phyloP scores from a whole-genome alignment of 116 monocot species.

The Cymodocea nodosa region DNA sequence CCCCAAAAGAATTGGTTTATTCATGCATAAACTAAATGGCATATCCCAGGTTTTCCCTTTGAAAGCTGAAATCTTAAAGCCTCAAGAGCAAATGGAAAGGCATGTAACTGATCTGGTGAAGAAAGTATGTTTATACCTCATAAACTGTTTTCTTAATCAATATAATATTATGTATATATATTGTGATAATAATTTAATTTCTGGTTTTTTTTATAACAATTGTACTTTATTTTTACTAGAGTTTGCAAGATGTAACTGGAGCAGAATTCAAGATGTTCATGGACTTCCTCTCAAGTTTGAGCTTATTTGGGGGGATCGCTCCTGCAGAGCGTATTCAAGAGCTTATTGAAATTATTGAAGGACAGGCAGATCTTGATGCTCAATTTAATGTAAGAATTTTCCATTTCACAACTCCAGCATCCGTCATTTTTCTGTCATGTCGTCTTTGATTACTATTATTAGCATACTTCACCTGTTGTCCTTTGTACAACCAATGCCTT shows the following conservation, averaged over 20 bases:
- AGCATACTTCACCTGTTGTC: too few species aligned
- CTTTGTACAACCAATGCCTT: too few species aligned
- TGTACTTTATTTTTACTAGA: slow-evolving; percentile 27
- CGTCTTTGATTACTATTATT: too few species aligned
- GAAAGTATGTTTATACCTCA: slow-evolving; percentile 37
- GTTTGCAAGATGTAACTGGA: slow-evolving; percentile 92
- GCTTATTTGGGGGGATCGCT: slow-evolving; percentile 67
- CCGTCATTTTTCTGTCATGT: too few species aligned
- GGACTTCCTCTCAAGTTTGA: slow-evolving; percentile 86
- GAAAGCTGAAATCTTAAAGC: slow-evolving; percentile 86
- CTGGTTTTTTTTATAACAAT: not conserved
- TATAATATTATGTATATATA: too few species aligned
- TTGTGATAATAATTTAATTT: not conserved
- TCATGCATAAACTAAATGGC: not conserved
- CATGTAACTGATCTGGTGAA: slow-evolving; percentile 85
- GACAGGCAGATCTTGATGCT: slow-evolving; percentile 88
- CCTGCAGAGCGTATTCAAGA: slow-evolving; percentile 76
- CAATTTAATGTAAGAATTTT: slow-evolving; percentile 72
- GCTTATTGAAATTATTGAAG: slow-evolving; percentile 90
- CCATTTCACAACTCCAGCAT: not conserved
- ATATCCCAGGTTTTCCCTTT: slow-evolving; percentile 79
- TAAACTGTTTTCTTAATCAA: too few species aligned
- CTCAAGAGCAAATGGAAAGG: slow-evolving; percentile 95
- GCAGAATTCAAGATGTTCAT: slow-evolving; percentile 94
- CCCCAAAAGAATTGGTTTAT: too few species aligned